A percentile compares a stretch with the other conserved stretches of the same genome.
phyloP scores from a whole-genome alignment of 2,329 filamentous ascomycete genomes.

The Pseudomassariella vexata region DNA sequence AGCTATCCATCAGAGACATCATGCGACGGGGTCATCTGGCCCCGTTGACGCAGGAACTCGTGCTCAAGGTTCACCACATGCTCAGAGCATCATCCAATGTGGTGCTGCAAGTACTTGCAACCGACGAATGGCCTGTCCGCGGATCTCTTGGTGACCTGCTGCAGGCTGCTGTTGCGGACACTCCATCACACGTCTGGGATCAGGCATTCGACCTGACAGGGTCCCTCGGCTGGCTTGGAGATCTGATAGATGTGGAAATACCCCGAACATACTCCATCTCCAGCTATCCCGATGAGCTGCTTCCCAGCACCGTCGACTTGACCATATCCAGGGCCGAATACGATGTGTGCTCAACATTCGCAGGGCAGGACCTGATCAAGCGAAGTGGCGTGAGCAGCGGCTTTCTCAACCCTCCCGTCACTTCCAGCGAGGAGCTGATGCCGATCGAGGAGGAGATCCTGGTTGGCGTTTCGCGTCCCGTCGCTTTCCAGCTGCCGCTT shows the following conservation, averaged over 20 bases:
- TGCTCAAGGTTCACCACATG: constrained; percentile 40
- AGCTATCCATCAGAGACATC: constrained; percentile 40
- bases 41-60: constrained; percentile 44
- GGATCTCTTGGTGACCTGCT: constrained; percentile 45
- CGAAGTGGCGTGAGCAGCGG: constrained; percentile 45
- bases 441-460: constrained; percentile 40
- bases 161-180: constrained; percentile 41
- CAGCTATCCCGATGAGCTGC: constrained; percentile 41
- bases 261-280: constrained; percentile 50
- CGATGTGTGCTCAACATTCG: constrained; percentile 36
- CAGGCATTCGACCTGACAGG: constrained; percentile 37
- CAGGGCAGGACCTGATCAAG: constrained; percentile 21
- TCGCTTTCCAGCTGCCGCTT: constrained; percentile 45
- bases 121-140: constrained; percentile 44
- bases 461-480: constrained; percentile 45
- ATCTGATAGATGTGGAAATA: constrained; percentile 42
- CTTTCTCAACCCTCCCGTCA: constrained; percentile 45
- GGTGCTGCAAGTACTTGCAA: constrained; percentile 41
- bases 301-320: constrained; percentile 44
- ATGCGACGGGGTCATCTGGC: constrained; percentile 45
- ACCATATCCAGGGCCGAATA: constrained; percentile 47
- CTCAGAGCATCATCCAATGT: constrained; percentile 44
- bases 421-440: constrained; percentile 30
- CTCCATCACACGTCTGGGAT: constrained; percentile 42
- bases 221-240: constrained; percentile 38